Conservation (phyloP, 495 filamentous ascomycete species). For the Podospora comata region DNA sequence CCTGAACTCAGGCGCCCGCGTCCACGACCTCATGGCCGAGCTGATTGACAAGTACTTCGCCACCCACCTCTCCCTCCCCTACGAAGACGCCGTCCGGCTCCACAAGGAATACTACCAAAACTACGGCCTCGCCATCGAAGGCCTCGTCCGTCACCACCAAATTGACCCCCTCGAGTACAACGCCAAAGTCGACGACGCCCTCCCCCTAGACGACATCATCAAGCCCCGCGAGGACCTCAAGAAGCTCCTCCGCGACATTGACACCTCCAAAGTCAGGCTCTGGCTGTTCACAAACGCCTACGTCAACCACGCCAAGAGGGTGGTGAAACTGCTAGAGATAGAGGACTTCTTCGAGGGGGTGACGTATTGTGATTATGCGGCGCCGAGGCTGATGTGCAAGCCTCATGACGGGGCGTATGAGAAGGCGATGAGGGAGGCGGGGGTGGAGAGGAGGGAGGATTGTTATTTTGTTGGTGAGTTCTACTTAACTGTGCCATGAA, state of each 20-base stretch:
- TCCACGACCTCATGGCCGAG: slow-evolving; percentile 70
- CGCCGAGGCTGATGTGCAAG: slow-evolving; percentile 73
- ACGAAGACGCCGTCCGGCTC: slow-evolving; percentile 72
- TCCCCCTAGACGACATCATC: slow-evolving; percentile 83
- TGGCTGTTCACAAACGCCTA: slow-evolving; percentile 99
- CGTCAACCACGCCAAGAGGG: slow-evolving; percentile 77
- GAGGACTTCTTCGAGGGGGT: slow-evolving; percentile 90
- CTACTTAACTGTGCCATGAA: neutral
- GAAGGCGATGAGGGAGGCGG: slow-evolving; percentile 70
- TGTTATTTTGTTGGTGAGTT: slow-evolving; percentile 84
- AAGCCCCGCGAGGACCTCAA: slow-evolving; percentile 71
- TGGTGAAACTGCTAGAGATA: slow-evolving; percentile 74
- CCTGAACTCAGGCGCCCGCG: slow-evolving; percentile 52
- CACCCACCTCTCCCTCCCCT: slow-evolving; percentile 66
- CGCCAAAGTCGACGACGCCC: slow-evolving; percentile 85
- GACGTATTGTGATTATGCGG: slow-evolving; percentile 84
- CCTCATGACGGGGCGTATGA: slow-evolving; percentile 78
- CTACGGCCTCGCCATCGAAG: slow-evolving; percentile 96
- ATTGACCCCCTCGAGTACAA: slow-evolving; percentile 97
- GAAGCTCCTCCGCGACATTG: slow-evolving; percentile 72
- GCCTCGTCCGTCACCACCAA: slow-evolving; percentile 87
- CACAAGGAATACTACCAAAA: slow-evolving; percentile 90
- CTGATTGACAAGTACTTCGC: slow-evolving; percentile 81
- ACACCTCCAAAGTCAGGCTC: slow-evolving; percentile 71
- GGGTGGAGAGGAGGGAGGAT: slow-evolving; percentile 52